Evolutionary conservation across 345 rosid genomes (phyloP).

Genomic region (Adansonia digitata): DNA sequence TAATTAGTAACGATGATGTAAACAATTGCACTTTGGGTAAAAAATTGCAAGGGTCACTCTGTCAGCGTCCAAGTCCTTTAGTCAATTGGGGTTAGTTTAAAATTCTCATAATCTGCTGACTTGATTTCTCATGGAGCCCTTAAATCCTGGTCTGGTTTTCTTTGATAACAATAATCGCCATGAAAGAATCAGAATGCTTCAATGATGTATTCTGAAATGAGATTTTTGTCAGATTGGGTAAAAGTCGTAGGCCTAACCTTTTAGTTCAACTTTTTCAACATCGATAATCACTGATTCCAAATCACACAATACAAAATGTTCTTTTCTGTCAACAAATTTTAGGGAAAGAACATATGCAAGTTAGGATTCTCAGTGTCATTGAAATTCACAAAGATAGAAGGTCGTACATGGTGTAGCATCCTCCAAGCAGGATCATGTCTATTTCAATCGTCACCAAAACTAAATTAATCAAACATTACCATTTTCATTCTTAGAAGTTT

Average conservation of each 20-base stretch:
- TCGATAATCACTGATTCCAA: too few species aligned
- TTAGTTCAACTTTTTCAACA: too few species aligned
- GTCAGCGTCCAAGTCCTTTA: too few species aligned
- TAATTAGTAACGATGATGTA: too few species aligned
- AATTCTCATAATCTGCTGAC: not conserved
- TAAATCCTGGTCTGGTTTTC: not conserved
- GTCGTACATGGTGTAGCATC: not conserved
- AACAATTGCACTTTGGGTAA: too few species aligned
- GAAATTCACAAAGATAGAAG: too few species aligned
- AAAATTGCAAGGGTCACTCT: not conserved
- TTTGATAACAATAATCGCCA: not conserved
- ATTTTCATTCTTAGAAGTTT: too few species aligned
- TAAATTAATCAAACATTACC: not conserved
- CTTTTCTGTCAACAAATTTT: not conserved
- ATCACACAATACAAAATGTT: not conserved
- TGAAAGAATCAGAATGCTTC: too few species aligned
- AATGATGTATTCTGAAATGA: too few species aligned
- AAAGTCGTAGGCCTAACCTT: too few species aligned
- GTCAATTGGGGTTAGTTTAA: not conserved
- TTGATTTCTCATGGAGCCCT: not conserved
- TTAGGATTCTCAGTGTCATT: too few species aligned
- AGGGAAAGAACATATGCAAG: not conserved
- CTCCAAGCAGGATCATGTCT: not conserved
- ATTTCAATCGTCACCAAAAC: not conserved
- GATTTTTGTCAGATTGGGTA: too few species aligned